Conservation (phyloP, 805 yeast genomes). For the Ogataea pini region DNA sequence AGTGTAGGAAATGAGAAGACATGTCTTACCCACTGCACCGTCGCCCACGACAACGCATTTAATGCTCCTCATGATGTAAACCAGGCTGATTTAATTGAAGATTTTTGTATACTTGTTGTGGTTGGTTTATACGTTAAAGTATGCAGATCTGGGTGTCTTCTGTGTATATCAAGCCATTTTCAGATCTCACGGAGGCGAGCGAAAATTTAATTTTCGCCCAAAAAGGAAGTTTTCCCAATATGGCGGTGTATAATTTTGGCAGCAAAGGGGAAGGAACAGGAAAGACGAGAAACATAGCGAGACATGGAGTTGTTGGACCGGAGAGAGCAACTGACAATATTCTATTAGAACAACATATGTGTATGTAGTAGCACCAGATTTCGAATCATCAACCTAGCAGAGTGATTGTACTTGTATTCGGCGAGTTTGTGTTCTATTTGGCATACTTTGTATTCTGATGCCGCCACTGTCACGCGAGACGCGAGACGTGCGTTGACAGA, state of each 20-base stretch:
- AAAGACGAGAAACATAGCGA: neutral
- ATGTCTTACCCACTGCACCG: conserved; percentile 95
- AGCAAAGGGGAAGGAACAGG: neutral
- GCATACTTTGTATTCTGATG: neutral
- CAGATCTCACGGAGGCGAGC: conserved; percentile 9
- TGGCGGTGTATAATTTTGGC: neutral
- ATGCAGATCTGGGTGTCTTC: neutral
- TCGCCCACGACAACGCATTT: conserved; percentile 95
- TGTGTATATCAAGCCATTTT: conserved; percentile 2
- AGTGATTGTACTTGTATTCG: neutral
- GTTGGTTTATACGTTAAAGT: neutral
- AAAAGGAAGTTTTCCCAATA: conserved; percentile 10
- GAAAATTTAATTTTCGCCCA: conserved; percentile 11
- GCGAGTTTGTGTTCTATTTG: neutral
- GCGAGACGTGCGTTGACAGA: neutral
- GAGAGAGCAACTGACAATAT: no score
- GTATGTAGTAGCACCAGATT: neutral
- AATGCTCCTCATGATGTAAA: conserved; percentile 39
- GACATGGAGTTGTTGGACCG: neutral
- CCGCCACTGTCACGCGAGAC: neutral
- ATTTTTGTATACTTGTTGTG: neutral
- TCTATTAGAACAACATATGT: neutral
- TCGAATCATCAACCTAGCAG: neutral
- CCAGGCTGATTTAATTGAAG: neutral
- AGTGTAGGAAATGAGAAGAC: conserved; percentile 83